Conservation (phyloP, 345 rosid genomes). For the Camelina sativa region DNA sequence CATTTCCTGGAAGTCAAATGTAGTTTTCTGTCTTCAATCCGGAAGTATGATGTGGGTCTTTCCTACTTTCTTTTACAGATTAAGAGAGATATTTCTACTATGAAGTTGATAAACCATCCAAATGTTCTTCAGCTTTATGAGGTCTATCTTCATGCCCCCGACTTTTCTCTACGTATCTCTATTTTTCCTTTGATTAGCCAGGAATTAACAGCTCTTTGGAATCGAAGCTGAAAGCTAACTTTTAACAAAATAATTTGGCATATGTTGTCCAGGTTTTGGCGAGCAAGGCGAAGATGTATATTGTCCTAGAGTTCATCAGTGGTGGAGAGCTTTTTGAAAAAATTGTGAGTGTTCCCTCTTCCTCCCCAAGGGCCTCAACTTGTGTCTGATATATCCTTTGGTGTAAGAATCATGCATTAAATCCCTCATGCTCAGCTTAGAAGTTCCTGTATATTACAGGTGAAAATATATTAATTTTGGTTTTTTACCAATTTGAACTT, state of each 20-base stretch:
- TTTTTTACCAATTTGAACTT: slow-evolving; percentile 38
- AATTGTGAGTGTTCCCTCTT: slow-evolving; percentile 53
- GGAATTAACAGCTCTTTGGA: neutral
- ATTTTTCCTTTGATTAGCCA: slow-evolving; percentile 8
- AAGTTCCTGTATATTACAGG: slow-evolving; percentile 16
- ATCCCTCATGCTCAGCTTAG: neutral
- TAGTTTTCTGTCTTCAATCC: neutral
- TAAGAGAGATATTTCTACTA: slow-evolving; percentile 71
- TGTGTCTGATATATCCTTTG: slow-evolving; percentile 8
- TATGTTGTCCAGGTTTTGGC: slow-evolving; percentile 60
- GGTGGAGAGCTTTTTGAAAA: slow-evolving; percentile 79
- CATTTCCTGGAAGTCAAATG: slow-evolving; percentile 3
- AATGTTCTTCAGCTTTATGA: slow-evolving; percentile 77
- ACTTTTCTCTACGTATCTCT: slow-evolving; percentile 27
- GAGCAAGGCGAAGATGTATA: slow-evolving; percentile 70
- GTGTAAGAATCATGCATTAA: slow-evolving; percentile 9
- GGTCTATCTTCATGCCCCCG: slow-evolving; percentile 51
- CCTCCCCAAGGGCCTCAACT: slow-evolving; percentile 22
- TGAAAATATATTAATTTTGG: neutral
- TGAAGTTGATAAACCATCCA: slow-evolving; percentile 91
- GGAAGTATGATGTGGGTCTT: slow-evolving; percentile 17
- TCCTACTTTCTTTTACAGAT: slow-evolving; percentile 57
- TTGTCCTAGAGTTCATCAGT: slow-evolving; percentile 62
- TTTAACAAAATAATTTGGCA: neutral
- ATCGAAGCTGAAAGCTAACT: neutral